Conservation (phyloP, 2,329 filamentous ascomycete genomes). For the Paracamarosporium sp. region DNA sequence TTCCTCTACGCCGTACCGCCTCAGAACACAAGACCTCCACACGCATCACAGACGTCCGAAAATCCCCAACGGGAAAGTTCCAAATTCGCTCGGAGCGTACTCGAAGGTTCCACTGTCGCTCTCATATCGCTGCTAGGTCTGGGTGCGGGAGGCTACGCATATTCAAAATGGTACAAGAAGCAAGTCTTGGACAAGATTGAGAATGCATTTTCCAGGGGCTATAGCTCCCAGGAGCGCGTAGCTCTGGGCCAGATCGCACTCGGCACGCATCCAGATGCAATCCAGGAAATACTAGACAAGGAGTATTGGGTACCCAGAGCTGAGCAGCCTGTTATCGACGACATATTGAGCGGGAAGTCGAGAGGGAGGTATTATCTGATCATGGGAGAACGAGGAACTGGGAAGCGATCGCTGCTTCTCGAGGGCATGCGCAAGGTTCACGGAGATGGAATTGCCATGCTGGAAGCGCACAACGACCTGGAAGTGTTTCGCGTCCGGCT, state of each 20-base stretch:
- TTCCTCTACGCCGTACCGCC: conserved; percentile 19
- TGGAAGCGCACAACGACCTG: conserved; percentile 91
- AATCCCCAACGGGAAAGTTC: conserved; percentile 26
- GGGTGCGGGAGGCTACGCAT: conserved; percentile 42
- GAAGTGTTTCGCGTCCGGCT: conserved; percentile 94
- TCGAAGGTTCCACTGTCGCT: conserved; percentile 44
- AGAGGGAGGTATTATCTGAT: conserved; percentile 88
- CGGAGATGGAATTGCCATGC: conserved; percentile 88
- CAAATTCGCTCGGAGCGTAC: conserved; percentile 39
- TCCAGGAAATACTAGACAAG: conserved; percentile 45
- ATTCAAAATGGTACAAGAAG: conserved; percentile 41
- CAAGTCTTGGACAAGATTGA: conserved; percentile 40
- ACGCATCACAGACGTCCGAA: not conserved
- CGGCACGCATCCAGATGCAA: conserved; percentile 30
- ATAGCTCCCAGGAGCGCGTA: conserved; percentile 43
- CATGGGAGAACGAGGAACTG: conserved; percentile 93
- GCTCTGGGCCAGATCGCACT: conserved; percentile 37
- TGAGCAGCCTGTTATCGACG: conserved; percentile 80
- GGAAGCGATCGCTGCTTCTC: conserved; percentile 93
- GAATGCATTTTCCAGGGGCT: conserved; percentile 41
- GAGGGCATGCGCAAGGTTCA: conserved; percentile 93
- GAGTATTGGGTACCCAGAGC: conserved; percentile 81
- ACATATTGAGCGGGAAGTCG: conserved; percentile 76
- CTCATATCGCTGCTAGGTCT: conserved; percentile 42
- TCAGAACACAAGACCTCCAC: not conserved